These are phyloP conservation scores for Baorangia bicolor DNA, from an alignment of 768 basidiomycete genomes.

Conservation along the genomic window DNA sequence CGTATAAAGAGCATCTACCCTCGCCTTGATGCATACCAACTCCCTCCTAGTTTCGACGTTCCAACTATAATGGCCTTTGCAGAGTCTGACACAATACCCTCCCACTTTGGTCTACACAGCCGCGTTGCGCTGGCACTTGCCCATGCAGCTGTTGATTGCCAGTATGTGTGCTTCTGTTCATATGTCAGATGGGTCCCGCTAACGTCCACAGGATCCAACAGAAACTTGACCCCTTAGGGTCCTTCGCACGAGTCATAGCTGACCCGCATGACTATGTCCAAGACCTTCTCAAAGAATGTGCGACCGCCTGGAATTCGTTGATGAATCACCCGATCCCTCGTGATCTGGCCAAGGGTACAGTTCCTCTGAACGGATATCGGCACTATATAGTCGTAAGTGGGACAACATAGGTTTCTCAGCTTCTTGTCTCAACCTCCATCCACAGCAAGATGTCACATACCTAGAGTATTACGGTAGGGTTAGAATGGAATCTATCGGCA, in stretches of 20 bases:
- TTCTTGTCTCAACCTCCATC: not conserved
- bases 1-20: not conserved
- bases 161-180: not conserved
- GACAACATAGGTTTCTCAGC: not conserved
- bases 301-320: not conserved
- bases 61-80: not conserved
- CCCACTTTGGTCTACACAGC: not conserved
- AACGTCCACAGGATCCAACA: not conserved
- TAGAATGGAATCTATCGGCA: not conserved
- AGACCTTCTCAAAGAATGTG: not conserved
- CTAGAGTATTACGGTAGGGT: constrained; percentile 4
- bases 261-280: constrained; percentile 7
- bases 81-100: not conserved
- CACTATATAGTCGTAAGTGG: constrained; percentile 6
- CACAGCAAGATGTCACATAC: constrained; percentile 6
- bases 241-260: too few species aligned
- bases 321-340: not conserved
- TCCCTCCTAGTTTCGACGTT: not conserved
- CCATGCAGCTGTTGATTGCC: not conserved
- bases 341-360: not conserved
- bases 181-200: not conserved
- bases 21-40: not conserved
- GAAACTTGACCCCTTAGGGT: not conserved
- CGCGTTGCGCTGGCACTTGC: not conserved
- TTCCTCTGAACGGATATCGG: constrained; percentile 1